Conservation (phyloP, 2,329 filamentous ascomycete genomes). For the Penicillium glabrum region DNA sequence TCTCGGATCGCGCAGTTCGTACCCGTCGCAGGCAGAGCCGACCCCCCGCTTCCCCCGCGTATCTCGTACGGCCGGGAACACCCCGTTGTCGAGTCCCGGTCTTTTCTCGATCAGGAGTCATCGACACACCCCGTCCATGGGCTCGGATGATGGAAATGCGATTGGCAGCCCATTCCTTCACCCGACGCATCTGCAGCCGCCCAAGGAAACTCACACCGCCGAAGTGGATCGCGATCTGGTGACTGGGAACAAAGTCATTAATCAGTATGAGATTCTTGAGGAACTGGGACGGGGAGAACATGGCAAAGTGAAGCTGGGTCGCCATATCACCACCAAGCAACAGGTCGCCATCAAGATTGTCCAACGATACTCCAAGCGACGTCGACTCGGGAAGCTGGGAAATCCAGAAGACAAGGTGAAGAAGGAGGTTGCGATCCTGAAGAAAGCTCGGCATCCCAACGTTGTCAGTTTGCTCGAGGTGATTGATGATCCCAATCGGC, state of each 20-base stretch:
- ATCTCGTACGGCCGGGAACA: conserved; percentile 47
- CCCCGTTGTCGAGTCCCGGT: conserved; percentile 48
- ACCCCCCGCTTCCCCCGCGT: conserved; percentile 22
- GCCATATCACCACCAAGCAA: conserved; percentile 71
- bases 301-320: conserved; percentile 94
- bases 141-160: conserved; percentile 37
- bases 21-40: conserved; percentile 38
- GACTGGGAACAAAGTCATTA: conserved; percentile 93
- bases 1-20: conserved; percentile 45
- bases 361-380: conserved; percentile 88
- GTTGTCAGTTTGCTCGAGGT: conserved; percentile 94
- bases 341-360: conserved; percentile 99
- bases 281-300: conserved; percentile 95
- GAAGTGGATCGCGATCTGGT: conserved; percentile 85
- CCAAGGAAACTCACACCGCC: conserved; percentile 84
- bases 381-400: conserved; percentile 76
- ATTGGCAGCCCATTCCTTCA: conserved; percentile 65
- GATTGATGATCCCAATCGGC: conserved; percentile 92
- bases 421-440: conserved; percentile 94
- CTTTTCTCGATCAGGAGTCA: conserved; percentile 42
- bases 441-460: conserved; percentile 97
- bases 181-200: conserved; percentile 69
- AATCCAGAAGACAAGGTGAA: conserved; percentile 74
- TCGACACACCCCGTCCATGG: conserved; percentile 32
- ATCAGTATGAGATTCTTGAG: conserved; percentile 95